Base-by-base conservation (phyloP, 2,329 filamentous ascomycete genomes). In the Trichoderma polysporum region DNA sequence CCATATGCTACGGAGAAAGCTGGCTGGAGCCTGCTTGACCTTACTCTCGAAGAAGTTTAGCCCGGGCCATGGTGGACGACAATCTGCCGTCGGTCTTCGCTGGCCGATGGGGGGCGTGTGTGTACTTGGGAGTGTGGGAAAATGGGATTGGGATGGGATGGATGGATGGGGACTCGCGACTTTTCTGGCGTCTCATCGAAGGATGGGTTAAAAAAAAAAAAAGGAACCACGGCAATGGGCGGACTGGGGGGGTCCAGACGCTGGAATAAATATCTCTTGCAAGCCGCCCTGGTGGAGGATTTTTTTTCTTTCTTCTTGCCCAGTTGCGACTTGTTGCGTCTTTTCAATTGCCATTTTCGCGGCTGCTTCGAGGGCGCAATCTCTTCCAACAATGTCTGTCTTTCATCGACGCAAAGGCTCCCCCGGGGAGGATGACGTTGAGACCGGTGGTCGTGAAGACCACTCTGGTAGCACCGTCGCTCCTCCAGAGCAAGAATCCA, bases 311-410 rank as follows among this genome's bases (percentile, higher is more conserved):
- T 39, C 27, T 64, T 64, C 37, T 33, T 64, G 37, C 61, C 39
- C 61, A 64, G 61, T 64, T 64, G 61, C 61, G 61, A 64, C 61
- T 56, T 64, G 61, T 64, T 64, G 61, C 50, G 61, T 64, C 61
- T 54, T 54, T 64, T 64, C 61, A 64, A 54, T 64, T 56, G 61
- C 61, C 61, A 64, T 50, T 64, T 64, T 54, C 61, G 50, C 61
- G 61, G 61, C 61, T 54, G 61, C 61, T 64, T 64, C 50, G 61
- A 64, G 50, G 52, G 61, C 61, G 61, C 57, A 60, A 64, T 56
- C 50, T 64, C 61, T 64, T 64, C 61, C 61, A 64, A 64, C 61
- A 64, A 64, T 64, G 61, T 64, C 61, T 56, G 61, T 54, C 50
- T 64, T 64, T 47, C 61, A 64, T 35, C 61, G 61, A 33, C 61